phyloP scores from a whole-genome alignment of 371 early-diverging fungal genomes.

The Conidiobolus coronatus region DNA sequence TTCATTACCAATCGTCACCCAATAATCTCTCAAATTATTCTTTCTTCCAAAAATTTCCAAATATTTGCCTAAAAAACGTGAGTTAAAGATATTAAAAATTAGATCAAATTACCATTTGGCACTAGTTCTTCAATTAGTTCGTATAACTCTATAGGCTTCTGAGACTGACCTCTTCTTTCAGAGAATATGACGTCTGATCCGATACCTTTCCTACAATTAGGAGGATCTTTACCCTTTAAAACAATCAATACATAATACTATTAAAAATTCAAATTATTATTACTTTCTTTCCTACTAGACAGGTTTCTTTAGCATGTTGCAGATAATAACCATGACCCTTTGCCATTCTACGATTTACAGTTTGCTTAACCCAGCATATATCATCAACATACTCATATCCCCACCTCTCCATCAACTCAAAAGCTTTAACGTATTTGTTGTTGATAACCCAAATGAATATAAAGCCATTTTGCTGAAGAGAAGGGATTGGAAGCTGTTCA shows the following conservation, averaged over 20 bases:
- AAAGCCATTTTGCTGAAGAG: conserved; percentile 66
- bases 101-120: conserved; percentile 36
- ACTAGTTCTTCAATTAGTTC: conserved; percentile 76
- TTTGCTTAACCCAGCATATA: conserved; percentile 90
- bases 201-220: conserved; percentile 44
- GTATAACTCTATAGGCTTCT: conserved; percentile 84
- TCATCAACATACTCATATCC: conserved; percentile 82
- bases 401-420: conserved; percentile 81
- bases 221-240: conserved; percentile 41
- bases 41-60: conserved; percentile 86
- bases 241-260: neutral
- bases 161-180: conserved; percentile 79
- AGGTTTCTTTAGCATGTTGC: conserved; percentile 91
- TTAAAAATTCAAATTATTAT: neutral
- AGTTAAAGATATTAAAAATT: neutral
- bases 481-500: conserved; percentile 67
- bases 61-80: conserved; percentile 28
- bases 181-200: conserved; percentile 80
- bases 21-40: conserved; percentile 79
- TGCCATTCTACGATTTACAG: conserved; percentile 83
- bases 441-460: conserved; percentile 93
- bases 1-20: conserved; percentile 90
- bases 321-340: conserved; percentile 89
- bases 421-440: conserved; percentile 80
- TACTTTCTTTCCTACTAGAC: conserved; percentile 72